Evolutionary conservation across 2,329 filamentous ascomycete species (phyloP), one percentile per base, ranked within the genome.

Genomic region (Claviceps pusilla): DNA sequence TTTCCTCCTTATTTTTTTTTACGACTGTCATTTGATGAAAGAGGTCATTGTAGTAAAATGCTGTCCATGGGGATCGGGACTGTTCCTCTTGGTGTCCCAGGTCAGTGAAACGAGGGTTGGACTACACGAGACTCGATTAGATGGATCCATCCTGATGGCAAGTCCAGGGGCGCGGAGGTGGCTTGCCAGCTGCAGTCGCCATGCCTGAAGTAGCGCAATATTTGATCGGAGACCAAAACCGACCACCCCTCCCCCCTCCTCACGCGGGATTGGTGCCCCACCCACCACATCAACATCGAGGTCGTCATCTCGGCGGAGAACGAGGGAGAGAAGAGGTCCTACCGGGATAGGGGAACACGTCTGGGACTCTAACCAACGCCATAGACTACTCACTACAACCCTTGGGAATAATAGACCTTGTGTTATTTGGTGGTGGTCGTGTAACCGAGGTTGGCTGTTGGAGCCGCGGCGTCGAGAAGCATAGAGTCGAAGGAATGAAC

Each of bases 281-380:
- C 43, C 19, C 28, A 43, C 7, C 19, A 14, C 24, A 48, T 16
- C 28, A 31, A 45, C 46, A 29, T 48, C 31, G 49, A 35, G 37
- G 24, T 24, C 24, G 19, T 43, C 41, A 55, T 49, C 43, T 52
- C 45, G 45, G 28, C 46, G 16, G 48, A 48, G 42, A 31, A 41
- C 51, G 53, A 55, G 45, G 48, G 50, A 55, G 54, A 52, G 14
- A 48, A 55, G 45, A 45, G 35, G 37, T n/a, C 50, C 49, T 50
- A 48, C 29, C 54, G 35, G 50, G 24, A 55, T 29, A 24, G 28
- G 43, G 35, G 16, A 52, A 52, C 29, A 45, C 43, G 50, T 45
- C 31, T 45, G 50, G 42, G 29, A 4, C 45, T 48, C 12, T 12
- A 10, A 19, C 33, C 5, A 29, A 33, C 41, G 53, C 42, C 5